A percentile compares a stretch with the other conserved stretches of the same genome.
Evolutionary conservation across 2,329 filamentous ascomycete species (phyloP).

Genomic region (Stenocarpella maydis): DNA sequence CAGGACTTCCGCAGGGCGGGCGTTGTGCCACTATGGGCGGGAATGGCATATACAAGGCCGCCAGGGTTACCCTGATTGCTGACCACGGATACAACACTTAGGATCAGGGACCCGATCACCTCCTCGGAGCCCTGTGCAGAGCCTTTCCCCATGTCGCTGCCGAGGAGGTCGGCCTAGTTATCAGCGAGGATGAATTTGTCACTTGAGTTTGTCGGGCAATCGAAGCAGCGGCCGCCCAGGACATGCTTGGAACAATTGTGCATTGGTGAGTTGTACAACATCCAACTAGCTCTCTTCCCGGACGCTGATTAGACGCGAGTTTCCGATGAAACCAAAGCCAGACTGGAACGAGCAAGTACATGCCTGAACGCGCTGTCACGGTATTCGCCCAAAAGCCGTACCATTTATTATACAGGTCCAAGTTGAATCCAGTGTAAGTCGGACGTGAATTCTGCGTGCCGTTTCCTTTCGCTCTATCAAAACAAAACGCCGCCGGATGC

Average conservation of each 20-base stretch:
- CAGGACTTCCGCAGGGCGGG: not conserved
- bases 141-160: not conserved
- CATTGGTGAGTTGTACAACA: not conserved
- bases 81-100: not conserved
- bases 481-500: constrained; percentile 19
- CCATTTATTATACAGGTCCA: not conserved
- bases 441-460: constrained; percentile 10
- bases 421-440: not conserved
- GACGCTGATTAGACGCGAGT: not conserved
- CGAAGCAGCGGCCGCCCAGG: not conserved
- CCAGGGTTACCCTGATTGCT: not conserved
- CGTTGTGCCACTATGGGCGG: not conserved
- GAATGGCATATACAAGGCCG: not conserved
- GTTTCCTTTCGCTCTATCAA: constrained; percentile 11
- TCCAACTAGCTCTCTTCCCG: not conserved
- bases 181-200: not conserved
- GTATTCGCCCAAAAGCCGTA: not conserved
- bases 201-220: not conserved
- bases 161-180: not conserved
- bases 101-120: not conserved
- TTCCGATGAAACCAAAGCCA: not conserved
- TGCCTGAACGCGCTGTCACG: not conserved
- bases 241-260: too few relatives aligned
- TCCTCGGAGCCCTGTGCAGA: not conserved
- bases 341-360: not conserved